Evolutionary conservation across 73 alveolate species (phyloP).

Genomic region (Paramecium sonneborni): DNA sequence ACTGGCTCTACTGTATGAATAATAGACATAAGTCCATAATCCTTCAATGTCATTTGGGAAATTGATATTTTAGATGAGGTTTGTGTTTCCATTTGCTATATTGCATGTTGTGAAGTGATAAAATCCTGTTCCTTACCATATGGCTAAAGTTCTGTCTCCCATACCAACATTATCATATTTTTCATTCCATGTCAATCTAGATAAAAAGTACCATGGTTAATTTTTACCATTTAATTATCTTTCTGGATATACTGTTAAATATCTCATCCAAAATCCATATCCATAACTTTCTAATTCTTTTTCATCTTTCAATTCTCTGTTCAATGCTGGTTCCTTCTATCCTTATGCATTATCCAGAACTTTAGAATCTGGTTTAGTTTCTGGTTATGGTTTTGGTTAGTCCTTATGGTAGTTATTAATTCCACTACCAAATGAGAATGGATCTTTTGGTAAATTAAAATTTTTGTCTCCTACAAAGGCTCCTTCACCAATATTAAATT

Average conservation of each 20-base stretch:
- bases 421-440: neutral
- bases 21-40: slow-evolving; percentile 53
- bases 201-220: slow-evolving; percentile 30
- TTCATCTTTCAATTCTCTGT: neutral
- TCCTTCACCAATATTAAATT: slow-evolving; percentile 52
- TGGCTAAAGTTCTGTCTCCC: slow-evolving; percentile 54
- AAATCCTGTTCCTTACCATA: slow-evolving; percentile 58
- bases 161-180: slow-evolving; percentile 40
- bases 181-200: slow-evolving; percentile 32
- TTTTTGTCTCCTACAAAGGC: neutral
- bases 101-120: slow-evolving; percentile 56
- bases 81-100: slow-evolving; percentile 9
- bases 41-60: slow-evolving; percentile 62
- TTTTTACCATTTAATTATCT: slow-evolving; percentile 22
- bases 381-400: neutral
- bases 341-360: neutral
- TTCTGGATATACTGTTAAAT: slow-evolving; percentile 31
- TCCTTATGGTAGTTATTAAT: neutral
- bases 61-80: slow-evolving; percentile 14
- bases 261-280: slow-evolving; percentile 55
- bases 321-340: neutral
- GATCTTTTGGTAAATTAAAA: neutral
- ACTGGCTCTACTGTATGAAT: slow-evolving; percentile 10
- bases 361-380: neutral
- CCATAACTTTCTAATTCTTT: slow-evolving; percentile 29